Evolutionary conservation across 371 early-diverging fungal species (phyloP).

Genomic region (Dinochytrium kinnereticum): DNA sequence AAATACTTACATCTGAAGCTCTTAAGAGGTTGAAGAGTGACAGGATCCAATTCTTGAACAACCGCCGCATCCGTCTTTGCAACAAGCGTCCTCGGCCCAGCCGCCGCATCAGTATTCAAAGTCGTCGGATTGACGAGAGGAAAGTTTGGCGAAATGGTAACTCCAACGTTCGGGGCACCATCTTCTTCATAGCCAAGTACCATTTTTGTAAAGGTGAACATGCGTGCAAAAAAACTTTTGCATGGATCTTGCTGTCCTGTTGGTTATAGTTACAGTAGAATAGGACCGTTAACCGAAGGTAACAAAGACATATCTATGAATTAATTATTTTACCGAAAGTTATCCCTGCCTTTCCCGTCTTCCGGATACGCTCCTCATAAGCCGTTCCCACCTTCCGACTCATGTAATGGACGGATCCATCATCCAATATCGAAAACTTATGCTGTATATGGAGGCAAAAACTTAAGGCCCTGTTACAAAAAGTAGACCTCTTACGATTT

Average conservation of each 20-base stretch:
- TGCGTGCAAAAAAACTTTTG: constrained; percentile 23
- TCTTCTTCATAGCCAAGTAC: background rate
- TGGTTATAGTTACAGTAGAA: background rate
- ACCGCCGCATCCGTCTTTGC: constrained; percentile 52
- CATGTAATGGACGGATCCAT: constrained; percentile 18
- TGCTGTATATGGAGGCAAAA: constrained; percentile 6
- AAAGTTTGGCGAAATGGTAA: constrained; percentile 64
- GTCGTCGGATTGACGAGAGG: constrained; percentile 39
- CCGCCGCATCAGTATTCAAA: background rate
- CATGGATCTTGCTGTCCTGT: constrained; percentile 11
- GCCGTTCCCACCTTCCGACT: background rate
- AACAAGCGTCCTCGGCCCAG: constrained; percentile 43
- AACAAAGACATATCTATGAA: background rate
- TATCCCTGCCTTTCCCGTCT: constrained; percentile 16
- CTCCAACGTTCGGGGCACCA: constrained; percentile 40
- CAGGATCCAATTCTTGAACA: constrained; percentile 76
- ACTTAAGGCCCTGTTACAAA: too few species aligned
- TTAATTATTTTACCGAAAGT: constrained; percentile 15
- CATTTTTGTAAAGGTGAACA: constrained; percentile 11
- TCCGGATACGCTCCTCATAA: constrained; percentile 11
- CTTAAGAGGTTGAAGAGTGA: constrained; percentile 70
- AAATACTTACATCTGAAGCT: constrained; percentile 57
- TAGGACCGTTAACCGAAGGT: background rate
- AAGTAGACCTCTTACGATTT: constrained; percentile 6
- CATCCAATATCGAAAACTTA: constrained; percentile 1